These are phyloP conservation scores for Cladosporium austrohemisphaericum DNA, from an alignment of 2,329 filamentous ascomycete genomes.

Conservation along the genomic window DNA sequence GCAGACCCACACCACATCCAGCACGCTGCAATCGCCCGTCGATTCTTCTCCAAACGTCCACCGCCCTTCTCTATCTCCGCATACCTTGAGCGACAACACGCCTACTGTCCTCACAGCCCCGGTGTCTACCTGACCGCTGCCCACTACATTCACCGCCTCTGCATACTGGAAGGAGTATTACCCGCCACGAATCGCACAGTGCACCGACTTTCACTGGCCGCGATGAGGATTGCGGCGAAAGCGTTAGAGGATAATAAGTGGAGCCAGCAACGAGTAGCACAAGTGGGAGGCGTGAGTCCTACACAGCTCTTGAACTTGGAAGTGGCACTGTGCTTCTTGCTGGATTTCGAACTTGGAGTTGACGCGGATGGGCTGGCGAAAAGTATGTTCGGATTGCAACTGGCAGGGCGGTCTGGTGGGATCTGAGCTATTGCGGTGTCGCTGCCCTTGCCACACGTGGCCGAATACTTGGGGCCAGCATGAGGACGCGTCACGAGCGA, in stretches of 20 bases:
- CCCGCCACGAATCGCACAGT: constrained; percentile 79
- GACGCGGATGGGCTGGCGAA: constrained; percentile 30
- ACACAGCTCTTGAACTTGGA: constrained; percentile 78
- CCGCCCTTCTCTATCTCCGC: constrained; percentile 79
- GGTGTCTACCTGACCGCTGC: constrained; percentile 89
- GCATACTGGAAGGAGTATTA: constrained; percentile 68
- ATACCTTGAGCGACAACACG: constrained; percentile 82
- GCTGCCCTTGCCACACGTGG: too few species aligned
- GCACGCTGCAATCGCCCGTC: constrained; percentile 79
- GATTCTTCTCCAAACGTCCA: constrained; percentile 86
- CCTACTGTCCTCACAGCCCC: constrained; percentile 88
- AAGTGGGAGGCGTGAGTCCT: constrained; percentile 83
- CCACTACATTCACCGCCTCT: constrained; percentile 79
- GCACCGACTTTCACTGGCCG: constrained; percentile 80
- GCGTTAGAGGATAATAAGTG: constrained; percentile 90
- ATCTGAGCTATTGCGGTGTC: not conserved
- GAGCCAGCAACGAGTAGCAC: constrained; percentile 76
- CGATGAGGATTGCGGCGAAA: constrained; percentile 85
- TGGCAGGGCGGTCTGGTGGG: constrained; percentile 23
- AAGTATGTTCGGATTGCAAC: constrained; percentile 34
- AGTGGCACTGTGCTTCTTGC: constrained; percentile 65
- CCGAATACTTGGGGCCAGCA: too few species aligned
- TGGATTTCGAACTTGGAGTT: constrained; percentile 69
- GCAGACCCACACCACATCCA: constrained; percentile 72
- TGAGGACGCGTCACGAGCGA: too few species aligned